Evolutionary conservation across 495 filamentous ascomycete species (phyloP), one percentile per base, ranked within the genome.

Genomic region (Hypomontagnella monticulosa): DNA sequence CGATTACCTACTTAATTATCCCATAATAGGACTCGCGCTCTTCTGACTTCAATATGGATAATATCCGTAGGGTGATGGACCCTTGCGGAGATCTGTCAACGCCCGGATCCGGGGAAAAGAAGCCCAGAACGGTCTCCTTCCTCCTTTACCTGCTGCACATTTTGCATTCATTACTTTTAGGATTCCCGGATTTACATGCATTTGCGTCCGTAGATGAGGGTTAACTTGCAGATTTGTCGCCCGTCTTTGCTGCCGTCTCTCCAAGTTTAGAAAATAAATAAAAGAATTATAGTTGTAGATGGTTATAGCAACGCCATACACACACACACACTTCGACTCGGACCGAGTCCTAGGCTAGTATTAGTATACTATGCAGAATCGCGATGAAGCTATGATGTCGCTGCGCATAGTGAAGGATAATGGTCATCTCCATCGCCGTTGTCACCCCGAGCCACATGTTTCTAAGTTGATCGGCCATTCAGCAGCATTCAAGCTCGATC

Each of bases 381-480:
- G 54, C 16, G 33, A 62, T 44, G 58, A 67, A 54, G 58, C 53
- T 42, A 42, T 47, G 36, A 55, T 34, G 19, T 7, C 23, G 23
- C 23, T 27, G 15, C 52, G 19, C 20, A 48, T 38, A 10, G 36
- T 40, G 58, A 59, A 54, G 15, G 16, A 38, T 44, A 56, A 51
- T 33, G n/a, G 47, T 32, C 40, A 38, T 18, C 43, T 53, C 60
- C 55, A 46, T 67, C 36, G 44, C 41, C 44, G 32, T 20, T 64
- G 66, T 57, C 20, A 69, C 66, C 66, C 66, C 55, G 56, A 61
- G 36, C 10, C 41, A 38, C 23, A 30, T 23, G 30, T 69, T 69
- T 64, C 66, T 64, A 69, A 56, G 38, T 64, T 69, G 55, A 64
- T 63, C 60, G 5, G 32, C 66, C 59, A 68, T 48, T 68, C 65